These are phyloP conservation scores for Pleurotus salmoneostramineus DNA, from an alignment of 768 basidiomycete genomes.

Conservation along the genomic window DNA sequence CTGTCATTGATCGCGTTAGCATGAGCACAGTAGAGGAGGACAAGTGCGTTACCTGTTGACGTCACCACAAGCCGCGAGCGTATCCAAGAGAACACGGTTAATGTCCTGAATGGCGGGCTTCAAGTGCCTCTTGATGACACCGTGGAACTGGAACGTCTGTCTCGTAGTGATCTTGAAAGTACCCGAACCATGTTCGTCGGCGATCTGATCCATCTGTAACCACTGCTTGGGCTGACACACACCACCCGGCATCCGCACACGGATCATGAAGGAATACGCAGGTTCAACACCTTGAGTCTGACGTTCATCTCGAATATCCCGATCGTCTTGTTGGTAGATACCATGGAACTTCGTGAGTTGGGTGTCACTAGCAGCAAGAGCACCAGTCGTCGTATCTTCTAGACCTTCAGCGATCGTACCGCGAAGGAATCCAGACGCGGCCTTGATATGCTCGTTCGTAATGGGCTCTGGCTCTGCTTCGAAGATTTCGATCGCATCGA, in stretches of 20 bases:
- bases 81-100: slow-evolving; percentile 87
- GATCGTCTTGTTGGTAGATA: slow-evolving; percentile 95
- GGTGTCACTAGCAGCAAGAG: slow-evolving; percentile 85
- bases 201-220: slow-evolving; percentile 93
- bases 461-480: slow-evolving; percentile 96
- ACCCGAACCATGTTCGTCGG: slow-evolving; percentile 90
- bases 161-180: slow-evolving; percentile 98
- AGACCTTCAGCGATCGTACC: slow-evolving; percentile 95
- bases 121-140: slow-evolving; percentile 94
- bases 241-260: slow-evolving; percentile 93
- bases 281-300: slow-evolving; percentile 90
- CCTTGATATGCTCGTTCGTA: slow-evolving; percentile 99
- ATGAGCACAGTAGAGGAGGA: not conserved
- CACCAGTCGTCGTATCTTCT: slow-evolving; percentile 79
- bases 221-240: slow-evolving; percentile 92
- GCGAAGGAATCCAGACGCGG: slow-evolving; percentile 87
- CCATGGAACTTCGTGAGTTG: slow-evolving; percentile 99
- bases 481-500: slow-evolving; percentile 80
- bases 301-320: slow-evolving; percentile 97
- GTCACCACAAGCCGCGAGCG: slow-evolving; percentile 97
- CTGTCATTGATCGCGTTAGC: slow-evolving; percentile 30
- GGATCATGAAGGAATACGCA: slow-evolving; percentile 98
- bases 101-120: slow-evolving; percentile 97
- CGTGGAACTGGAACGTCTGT: slow-evolving; percentile 99
- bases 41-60: slow-evolving; percentile 73